Percentiles rank a stretch among this genome's conserved stretches.
Conservation (phyloP, 2,329 filamentous ascomycete genomes). For the Penicillium palitans region DNA sequence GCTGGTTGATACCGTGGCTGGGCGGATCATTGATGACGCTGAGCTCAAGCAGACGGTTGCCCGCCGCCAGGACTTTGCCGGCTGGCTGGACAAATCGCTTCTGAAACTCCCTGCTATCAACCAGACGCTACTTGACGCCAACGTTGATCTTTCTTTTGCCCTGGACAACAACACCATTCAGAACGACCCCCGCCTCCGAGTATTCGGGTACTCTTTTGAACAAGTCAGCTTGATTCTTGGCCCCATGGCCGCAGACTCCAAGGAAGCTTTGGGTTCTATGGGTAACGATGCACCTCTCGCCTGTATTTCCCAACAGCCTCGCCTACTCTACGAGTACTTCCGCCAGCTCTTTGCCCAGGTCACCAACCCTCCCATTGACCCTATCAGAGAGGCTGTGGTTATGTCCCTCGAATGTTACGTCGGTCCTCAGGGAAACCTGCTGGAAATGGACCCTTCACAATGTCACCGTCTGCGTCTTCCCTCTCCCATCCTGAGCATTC, state of each 20-base stretch:
- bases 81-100: constrained; percentile 84
- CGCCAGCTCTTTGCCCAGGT: constrained; percentile 96
- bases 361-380: constrained; percentile 96
- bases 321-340: constrained; percentile 94
- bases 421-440: constrained; percentile 88
- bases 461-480: constrained; percentile 82
- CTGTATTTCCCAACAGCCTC: constrained; percentile 84
- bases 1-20: constrained; percentile 85
- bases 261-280: constrained; percentile 96
- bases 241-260: constrained; percentile 95
- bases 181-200: constrained; percentile 77
- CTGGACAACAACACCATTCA: constrained; percentile 72
- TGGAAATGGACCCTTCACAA: constrained; percentile 90
- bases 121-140: constrained; percentile 57
- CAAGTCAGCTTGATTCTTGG: constrained; percentile 89
- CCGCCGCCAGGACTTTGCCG: constrained; percentile 80
- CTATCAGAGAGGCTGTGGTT: constrained; percentile 94
- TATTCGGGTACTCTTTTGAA: constrained; percentile 93
- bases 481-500: constrained; percentile 83
- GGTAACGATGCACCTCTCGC: constrained; percentile 93
- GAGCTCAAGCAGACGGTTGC: constrained; percentile 88
- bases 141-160: constrained; percentile 64
- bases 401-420: constrained; percentile 98
- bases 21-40: constrained; percentile 89
- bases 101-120: constrained; percentile 77